Evolutionary conservation across 2,329 filamentous ascomycete species (phyloP).

Genomic region (Chaetoscypha palmicola): DNA sequence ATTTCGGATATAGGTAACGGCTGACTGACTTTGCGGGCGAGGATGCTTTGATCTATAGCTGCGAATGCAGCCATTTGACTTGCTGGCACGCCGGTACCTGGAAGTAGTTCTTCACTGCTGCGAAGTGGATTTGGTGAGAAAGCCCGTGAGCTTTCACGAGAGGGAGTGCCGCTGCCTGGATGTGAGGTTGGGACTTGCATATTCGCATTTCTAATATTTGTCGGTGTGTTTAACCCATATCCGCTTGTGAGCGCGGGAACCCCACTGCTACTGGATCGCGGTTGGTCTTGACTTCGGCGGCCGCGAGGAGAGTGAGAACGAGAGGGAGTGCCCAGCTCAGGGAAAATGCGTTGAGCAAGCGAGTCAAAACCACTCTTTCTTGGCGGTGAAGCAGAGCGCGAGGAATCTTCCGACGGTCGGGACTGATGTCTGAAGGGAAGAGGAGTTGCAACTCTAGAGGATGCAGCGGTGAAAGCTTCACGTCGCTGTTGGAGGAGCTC

Average conservation of each 20-base stretch:
- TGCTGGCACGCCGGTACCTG: slow-evolving; percentile 17
- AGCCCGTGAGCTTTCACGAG: slow-evolving; percentile 21
- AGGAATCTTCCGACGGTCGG: slow-evolving; percentile 38
- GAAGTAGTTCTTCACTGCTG: slow-evolving; percentile 6
- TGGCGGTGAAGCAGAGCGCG: slow-evolving; percentile 44
- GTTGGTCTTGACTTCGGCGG: slow-evolving; percentile 22
- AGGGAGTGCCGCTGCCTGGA: slow-evolving; percentile 19
- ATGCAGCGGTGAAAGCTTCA: slow-evolving; percentile 55
- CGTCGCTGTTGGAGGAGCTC: slow-evolving; percentile 60
- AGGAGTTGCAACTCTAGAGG: slow-evolving; percentile 30
- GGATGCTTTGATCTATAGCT: slow-evolving; percentile 56
- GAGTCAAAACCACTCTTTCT: slow-evolving; percentile 51
- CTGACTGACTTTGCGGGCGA: slow-evolving; percentile 47
- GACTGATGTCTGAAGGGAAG: slow-evolving; percentile 31
- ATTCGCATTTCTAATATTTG: slow-evolving; percentile 15
- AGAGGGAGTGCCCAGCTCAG: slow-evolving; percentile 36
- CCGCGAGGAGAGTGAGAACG: slow-evolving; percentile 29
- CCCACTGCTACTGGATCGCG: slow-evolving; percentile 17
- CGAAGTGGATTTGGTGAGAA: slow-evolving; percentile 24
- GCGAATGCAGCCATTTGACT: slow-evolving; percentile 54
- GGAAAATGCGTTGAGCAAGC: slow-evolving; percentile 55
- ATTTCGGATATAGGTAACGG: slow-evolving; percentile 34
- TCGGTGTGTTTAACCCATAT: slow-evolving; percentile 23
- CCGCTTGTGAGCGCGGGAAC: slow-evolving; percentile 12
- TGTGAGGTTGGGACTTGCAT: slow-evolving; percentile 21